These are phyloP conservation scores for Neocatenulostroma microsporum DNA, from an alignment of 2,329 filamentous ascomycete genomes.

Conservation along the genomic window DNA sequence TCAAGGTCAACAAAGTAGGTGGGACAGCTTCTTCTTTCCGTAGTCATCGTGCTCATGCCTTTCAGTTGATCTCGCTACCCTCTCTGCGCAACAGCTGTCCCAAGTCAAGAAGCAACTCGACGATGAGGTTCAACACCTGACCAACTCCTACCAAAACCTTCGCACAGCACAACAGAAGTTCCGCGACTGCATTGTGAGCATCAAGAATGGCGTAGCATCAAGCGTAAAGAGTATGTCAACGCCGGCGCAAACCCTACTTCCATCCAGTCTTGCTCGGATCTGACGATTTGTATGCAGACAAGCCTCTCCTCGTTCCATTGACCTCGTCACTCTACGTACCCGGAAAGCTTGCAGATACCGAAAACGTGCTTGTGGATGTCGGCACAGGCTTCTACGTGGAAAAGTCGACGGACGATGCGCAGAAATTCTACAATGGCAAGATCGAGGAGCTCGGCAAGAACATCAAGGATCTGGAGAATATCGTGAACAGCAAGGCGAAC, in stretches of 20 bases:
- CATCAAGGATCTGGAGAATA: constrained; percentile 59
- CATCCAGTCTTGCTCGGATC: no score
- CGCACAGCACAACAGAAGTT: constrained; percentile 88
- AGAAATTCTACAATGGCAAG: constrained; percentile 60
- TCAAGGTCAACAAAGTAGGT: constrained; percentile 22
- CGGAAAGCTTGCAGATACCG: constrained; percentile 64
- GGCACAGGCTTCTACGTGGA: constrained; percentile 93
- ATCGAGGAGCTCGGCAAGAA: constrained; percentile 58
- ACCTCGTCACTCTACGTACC: constrained; percentile 93
- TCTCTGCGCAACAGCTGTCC: constrained; percentile 77
- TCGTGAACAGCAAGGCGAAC: constrained; percentile 67
- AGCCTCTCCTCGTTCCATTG: constrained; percentile 76
- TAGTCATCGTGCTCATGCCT: not conserved
- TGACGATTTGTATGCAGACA: constrained; percentile 34
- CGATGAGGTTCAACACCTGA: constrained; percentile 91
- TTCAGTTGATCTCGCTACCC: constrained; percentile 61
- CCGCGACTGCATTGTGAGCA: constrained; percentile 75
- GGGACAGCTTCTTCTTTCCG: not conserved
- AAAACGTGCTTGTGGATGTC: constrained; percentile 80
- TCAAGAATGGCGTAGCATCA: constrained; percentile 42
- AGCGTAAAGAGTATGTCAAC: constrained; percentile 29
- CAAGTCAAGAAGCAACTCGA: constrained; percentile 94
- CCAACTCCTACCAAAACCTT: constrained; percentile 79
- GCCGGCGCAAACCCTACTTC: constrained; percentile 23
- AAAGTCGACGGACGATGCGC: constrained; percentile 60